Evolutionary conservation across 768 basidiomycete genomes (phyloP).

Genomic region (Rhodotorula paludigena): DNA sequence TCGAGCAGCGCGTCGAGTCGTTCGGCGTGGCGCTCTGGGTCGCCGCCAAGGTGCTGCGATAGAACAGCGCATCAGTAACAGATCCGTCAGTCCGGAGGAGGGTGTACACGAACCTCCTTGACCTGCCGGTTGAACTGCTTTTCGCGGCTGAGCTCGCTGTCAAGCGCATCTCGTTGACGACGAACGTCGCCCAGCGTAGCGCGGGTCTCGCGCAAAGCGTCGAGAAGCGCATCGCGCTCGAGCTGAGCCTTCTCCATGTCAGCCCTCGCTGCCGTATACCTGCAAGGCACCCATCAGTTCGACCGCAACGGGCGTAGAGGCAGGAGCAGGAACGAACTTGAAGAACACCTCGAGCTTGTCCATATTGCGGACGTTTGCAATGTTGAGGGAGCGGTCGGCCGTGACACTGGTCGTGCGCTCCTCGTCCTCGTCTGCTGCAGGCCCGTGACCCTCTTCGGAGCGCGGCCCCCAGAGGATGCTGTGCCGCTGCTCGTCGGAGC

Average conservation of each 20-base stretch:
- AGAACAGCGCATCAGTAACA: fast-evolving
- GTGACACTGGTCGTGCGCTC: neutral
- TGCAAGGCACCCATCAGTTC: too few relatives aligned
- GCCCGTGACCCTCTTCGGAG: neutral
- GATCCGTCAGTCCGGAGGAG: neutral
- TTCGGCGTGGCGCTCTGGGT: slow-evolving; percentile 4
- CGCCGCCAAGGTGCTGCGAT: slow-evolving; percentile 10
- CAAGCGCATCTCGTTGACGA: slow-evolving; percentile 8
- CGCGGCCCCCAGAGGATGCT: too few relatives aligned
- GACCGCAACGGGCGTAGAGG: too few relatives aligned
- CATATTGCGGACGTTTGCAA: slow-evolving; percentile 15
- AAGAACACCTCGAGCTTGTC: slow-evolving; percentile 40
- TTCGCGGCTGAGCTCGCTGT: slow-evolving; percentile 13
- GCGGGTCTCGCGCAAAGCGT: slow-evolving; percentile 23
- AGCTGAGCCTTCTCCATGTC: slow-evolving; percentile 22
- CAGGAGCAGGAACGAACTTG: slow-evolving; percentile 29
- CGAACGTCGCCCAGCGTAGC: slow-evolving; percentile 22
- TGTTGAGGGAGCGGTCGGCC: neutral
- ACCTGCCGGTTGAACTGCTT: neutral
- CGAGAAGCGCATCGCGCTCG: slow-evolving; percentile 10
- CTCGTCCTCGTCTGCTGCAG: neutral
- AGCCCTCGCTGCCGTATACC: slow-evolving; percentile 3
- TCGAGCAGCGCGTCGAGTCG: slow-evolving; percentile 15
- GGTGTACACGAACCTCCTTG: neutral
- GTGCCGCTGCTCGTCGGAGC: neutral